phyloP scores from a whole-genome alignment of 2,329 filamentous ascomycete species.

The Colletotrichum sp. region DNA sequence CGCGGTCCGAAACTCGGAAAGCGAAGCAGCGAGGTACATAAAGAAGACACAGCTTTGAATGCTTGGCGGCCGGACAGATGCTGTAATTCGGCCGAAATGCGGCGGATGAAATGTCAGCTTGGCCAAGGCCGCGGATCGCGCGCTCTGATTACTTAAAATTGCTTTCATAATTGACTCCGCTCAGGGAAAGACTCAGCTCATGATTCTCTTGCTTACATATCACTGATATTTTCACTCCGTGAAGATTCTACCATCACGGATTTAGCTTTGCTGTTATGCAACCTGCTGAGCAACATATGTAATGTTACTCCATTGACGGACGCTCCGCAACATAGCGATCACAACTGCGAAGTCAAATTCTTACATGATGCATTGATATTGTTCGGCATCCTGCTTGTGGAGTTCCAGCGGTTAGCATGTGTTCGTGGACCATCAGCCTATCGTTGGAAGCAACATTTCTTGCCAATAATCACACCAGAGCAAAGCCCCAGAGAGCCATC shows the following conservation, averaged over 20 bases:
- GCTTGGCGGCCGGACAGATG: background rate
- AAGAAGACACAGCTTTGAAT: background rate
- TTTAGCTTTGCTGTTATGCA: background rate
- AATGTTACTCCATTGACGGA: background rate
- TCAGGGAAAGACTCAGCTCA: background rate
- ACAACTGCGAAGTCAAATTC: background rate
- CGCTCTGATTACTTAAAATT: background rate
- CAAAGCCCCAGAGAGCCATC: background rate
- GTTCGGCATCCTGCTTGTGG: background rate
- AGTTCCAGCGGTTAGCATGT: background rate
- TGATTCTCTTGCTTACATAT: background rate
- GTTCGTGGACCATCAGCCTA: background rate
- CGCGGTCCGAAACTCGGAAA: background rate
- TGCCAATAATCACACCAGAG: background rate
- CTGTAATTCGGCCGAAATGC: background rate
- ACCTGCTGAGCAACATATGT: background rate
- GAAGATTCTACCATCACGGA: background rate
- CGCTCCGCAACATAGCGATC: background rate
- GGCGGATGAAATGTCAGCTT: background rate
- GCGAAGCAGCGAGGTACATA: background rate
- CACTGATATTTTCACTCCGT: background rate
- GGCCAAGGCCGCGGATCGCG: background rate
- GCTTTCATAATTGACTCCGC: background rate
- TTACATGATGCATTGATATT: background rate
- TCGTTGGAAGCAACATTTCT: background rate